Percentiles rank a stretch among this genome's conserved stretches.
Evolutionary conservation across 2,329 filamentous ascomycete species (phyloP).

Genomic region (Calycina herbarum): DNA sequence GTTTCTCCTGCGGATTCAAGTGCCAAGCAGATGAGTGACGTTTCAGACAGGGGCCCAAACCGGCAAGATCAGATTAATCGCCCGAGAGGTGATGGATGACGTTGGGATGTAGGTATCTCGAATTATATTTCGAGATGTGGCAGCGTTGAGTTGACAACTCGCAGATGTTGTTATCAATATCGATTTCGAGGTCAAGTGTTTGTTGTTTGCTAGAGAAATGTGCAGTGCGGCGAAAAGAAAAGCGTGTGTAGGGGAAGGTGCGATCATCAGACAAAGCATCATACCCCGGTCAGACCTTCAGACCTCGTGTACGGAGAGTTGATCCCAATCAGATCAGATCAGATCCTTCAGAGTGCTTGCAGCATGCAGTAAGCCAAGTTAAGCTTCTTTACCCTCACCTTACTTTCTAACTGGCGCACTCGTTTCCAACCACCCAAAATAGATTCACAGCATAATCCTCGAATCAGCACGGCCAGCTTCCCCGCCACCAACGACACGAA

Average conservation of each 20-base stretch:
- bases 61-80: not conserved
- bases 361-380: not conserved
- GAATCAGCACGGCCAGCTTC: slow-evolving; percentile 6
- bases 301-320: not conserved
- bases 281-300: not conserved
- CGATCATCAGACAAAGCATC: not conserved
- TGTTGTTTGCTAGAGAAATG: not conserved
- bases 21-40: not conserved
- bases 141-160: not conserved
- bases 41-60: not conserved
- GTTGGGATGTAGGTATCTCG: not conserved
- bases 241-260: not conserved
- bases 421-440: not conserved
- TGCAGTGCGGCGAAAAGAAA: not conserved
- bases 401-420: not conserved
- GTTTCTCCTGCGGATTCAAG: not conserved
- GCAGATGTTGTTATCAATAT: not conserved
- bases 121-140: not conserved
- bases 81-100: not conserved
- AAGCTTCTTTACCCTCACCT: not conserved
- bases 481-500: slow-evolving; percentile 10
- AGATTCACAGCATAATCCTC: not conserved
- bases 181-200: not conserved
- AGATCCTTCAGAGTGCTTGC: not conserved
- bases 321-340: not conserved